Conservation (phyloP, 2,329 filamentous ascomycete genomes). For the Cladosporium sp. region DNA sequence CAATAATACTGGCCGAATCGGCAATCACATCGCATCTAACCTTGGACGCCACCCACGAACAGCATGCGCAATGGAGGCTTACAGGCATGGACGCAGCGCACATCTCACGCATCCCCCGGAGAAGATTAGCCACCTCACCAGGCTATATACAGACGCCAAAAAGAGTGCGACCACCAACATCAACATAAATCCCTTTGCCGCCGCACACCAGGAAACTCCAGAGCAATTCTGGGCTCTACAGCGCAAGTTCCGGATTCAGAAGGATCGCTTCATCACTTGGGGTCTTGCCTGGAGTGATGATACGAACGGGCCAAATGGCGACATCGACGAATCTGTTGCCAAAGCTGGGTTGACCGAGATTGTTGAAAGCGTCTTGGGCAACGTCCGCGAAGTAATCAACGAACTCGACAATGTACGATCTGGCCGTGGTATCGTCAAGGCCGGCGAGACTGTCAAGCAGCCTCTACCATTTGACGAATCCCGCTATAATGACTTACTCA, state of each 20-base stretch:
- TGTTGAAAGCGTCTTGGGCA: conserved; percentile 75
- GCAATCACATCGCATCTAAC: not conserved
- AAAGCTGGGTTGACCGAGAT: conserved; percentile 71
- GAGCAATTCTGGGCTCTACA: conserved; percentile 72
- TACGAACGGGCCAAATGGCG: conserved; percentile 60
- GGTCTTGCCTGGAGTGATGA: conserved; percentile 79
- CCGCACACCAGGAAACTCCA: conserved; percentile 38
- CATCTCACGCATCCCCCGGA: conserved; percentile 23
- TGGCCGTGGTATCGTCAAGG: conserved; percentile 25
- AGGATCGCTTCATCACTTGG: conserved; percentile 76
- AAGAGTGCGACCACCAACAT: conserved; percentile 62
- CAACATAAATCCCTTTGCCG: conserved; percentile 54
- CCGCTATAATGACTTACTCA: conserved; percentile 73
- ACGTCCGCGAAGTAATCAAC: conserved; percentile 76
- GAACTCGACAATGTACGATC: conserved; percentile 72
- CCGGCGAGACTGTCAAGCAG: conserved; percentile 34
- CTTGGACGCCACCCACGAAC: not conserved
- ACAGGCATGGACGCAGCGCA: conserved; percentile 21
- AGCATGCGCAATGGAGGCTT: conserved; percentile 24
- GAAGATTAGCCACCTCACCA: conserved; percentile 52
- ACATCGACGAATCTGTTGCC: conserved; percentile 71
- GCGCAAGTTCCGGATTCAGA: conserved; percentile 76
- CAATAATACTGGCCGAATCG: not conserved
- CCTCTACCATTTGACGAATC: conserved; percentile 62
- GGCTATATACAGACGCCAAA: conserved; percentile 80